phyloP scores from a whole-genome alignment of 2,329 filamentous ascomycete genomes.

The Xylaria sp. region DNA sequence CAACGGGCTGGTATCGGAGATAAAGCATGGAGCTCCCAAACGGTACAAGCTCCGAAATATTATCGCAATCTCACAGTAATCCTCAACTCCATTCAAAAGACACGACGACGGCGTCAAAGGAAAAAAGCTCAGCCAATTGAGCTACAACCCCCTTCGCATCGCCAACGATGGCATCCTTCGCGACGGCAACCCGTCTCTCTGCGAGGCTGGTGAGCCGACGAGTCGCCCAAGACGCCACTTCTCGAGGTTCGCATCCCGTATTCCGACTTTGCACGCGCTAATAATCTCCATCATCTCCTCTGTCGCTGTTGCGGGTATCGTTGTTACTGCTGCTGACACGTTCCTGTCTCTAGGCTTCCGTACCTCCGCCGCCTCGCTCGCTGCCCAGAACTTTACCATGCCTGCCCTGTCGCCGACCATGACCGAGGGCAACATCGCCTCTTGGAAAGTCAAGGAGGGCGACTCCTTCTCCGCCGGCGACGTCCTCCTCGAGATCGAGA shows the following conservation, averaged over 20 bases:
- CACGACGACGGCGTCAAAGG: conserved; percentile 30
- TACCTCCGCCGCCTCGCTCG: conserved; percentile 70
- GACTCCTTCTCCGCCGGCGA: conserved; percentile 85
- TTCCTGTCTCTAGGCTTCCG: conserved; percentile 65
- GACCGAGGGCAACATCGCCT: conserved; percentile 90
- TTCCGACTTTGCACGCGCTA: conserved; percentile 21
- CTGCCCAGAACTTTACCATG: conserved; percentile 90
- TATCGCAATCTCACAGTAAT: conserved; percentile 21
- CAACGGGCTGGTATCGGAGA: conserved; percentile 43
- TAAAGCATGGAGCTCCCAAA: conserved; percentile 34
- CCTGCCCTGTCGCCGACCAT: conserved; percentile 91
- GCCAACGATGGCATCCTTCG: conserved; percentile 72
- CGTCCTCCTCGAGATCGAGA: conserved; percentile 91
- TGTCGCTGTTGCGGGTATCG: too few relatives aligned
- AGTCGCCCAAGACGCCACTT: conserved; percentile 63
- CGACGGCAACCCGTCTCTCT: conserved; percentile 71
- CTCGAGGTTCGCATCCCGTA: conserved; percentile 65
- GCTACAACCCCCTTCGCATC: conserved; percentile 40
- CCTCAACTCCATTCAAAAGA: conserved; percentile 16
- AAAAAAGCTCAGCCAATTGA: conserved; percentile 44
- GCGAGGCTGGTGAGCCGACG: conserved; percentile 67
- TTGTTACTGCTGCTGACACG: conserved; percentile 19
- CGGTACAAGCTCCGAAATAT: conserved; percentile 42
- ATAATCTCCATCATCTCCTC: conserved; percentile 2
- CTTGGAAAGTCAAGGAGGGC: conserved; percentile 88